A percentile compares a stretch with the other conserved stretches of the same genome.
These are phyloP conservation scores for Hyphodiscus sp. DNA, from an alignment of 2,329 filamentous ascomycete genomes.

Conservation along the genomic window DNA sequence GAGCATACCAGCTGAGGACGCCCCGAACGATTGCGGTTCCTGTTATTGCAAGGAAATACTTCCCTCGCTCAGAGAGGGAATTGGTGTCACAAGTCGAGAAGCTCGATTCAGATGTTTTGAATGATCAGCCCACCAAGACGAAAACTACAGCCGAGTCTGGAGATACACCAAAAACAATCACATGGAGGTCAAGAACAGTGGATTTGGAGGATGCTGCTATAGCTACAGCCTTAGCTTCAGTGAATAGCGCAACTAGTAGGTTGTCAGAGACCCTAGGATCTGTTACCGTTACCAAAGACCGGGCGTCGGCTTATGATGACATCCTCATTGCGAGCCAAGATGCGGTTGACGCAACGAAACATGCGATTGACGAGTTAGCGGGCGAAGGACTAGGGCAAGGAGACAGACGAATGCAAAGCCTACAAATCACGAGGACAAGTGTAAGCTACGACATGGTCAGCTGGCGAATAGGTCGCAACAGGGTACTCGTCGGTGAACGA, in stretches of 20 bases:
- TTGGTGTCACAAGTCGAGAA: constrained; percentile 63
- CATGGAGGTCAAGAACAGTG: constrained; percentile 80
- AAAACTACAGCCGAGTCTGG: constrained; percentile 45
- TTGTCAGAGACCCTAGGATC: constrained; percentile 43
- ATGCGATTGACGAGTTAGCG: constrained; percentile 83
- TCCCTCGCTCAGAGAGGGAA: constrained; percentile 57
- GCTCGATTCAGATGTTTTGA: constrained; percentile 61
- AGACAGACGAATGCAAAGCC: constrained; percentile 80
- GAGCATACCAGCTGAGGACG: constrained; percentile 85
- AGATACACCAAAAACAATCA: constrained; percentile 65
- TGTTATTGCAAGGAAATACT: constrained; percentile 71
- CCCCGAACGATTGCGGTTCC: constrained; percentile 78
- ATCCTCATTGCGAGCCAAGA: constrained; percentile 89
- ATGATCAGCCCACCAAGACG: constrained; percentile 45
- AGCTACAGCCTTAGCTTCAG: constrained; percentile 70
- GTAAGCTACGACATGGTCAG: constrained; percentile 92
- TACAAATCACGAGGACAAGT: constrained; percentile 87
- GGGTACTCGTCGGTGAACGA: constrained; percentile 74
- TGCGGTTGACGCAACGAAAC: constrained; percentile 86
- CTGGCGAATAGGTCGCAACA: constrained; percentile 90
- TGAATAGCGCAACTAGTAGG: constrained; percentile 47
- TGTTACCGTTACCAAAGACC: constrained; percentile 48
- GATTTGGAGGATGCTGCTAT: constrained; percentile 91
- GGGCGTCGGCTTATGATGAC: constrained; percentile 83
- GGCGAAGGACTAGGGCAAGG: constrained; percentile 78